Percentiles rank a stretch among this genome's conserved stretches.
Evolutionary conservation across 2,329 filamentous ascomycete genomes (phyloP).

Genomic region (Rutstroemia sp.): DNA sequence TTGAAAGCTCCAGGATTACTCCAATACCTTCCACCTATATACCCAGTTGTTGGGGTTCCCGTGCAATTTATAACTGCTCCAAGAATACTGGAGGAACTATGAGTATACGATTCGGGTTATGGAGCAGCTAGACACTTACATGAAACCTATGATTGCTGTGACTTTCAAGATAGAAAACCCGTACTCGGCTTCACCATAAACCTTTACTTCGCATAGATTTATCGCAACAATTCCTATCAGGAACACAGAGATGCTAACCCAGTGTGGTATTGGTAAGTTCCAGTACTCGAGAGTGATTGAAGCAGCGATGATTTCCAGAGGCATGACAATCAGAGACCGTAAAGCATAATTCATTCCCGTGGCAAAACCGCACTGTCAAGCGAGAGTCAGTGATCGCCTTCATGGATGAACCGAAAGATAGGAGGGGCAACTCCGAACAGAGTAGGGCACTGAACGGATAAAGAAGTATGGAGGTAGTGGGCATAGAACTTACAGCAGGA

Average conservation of each 20-base stretch:
- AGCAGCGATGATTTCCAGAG: conserved; percentile 80
- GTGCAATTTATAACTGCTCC: conserved; percentile 82
- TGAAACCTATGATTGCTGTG: conserved; percentile 79
- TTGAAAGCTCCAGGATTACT: conserved; percentile 70
- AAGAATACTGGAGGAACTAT: conserved; percentile 51
- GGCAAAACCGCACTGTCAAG: conserved; percentile 67
- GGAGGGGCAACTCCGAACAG: no score
- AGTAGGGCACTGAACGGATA: no score
- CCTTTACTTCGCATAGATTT: conserved; percentile 81
- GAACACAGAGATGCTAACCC: conserved; percentile 79
- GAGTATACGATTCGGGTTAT: not conserved
- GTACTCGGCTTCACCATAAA: conserved; percentile 87
- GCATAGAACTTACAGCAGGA: conserved; percentile 46
- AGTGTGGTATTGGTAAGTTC: conserved; percentile 66
- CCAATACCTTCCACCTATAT: conserved; percentile 80
- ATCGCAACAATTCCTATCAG: conserved; percentile 67
- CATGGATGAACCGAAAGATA: no score
- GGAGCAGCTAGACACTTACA: conserved; percentile 44
- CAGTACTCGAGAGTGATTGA: conserved; percentile 80
- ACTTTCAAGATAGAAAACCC: conserved; percentile 84
- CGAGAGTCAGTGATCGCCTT: not conserved
- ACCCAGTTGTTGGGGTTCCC: conserved; percentile 64
- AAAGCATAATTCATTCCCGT: conserved; percentile 94
- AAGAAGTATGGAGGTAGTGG: no score
- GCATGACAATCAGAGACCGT: conserved; percentile 78